These are phyloP conservation scores for Boletus huronensis DNA, from an alignment of 768 basidiomycete species.

Conservation along the genomic window DNA sequence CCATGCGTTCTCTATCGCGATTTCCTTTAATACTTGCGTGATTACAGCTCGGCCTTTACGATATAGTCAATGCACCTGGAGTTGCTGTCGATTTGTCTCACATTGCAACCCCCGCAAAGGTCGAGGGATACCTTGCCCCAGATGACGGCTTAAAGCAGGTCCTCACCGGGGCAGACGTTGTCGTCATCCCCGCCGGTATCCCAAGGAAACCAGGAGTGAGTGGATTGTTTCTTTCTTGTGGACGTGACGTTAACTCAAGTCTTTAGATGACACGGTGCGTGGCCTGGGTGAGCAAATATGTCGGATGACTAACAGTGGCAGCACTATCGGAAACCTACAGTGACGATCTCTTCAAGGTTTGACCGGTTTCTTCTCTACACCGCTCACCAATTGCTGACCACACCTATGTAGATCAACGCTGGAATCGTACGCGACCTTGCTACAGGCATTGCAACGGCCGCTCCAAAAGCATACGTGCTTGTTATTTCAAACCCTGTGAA, in stretches of 20 bases:
- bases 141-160: slow-evolving; percentile 81
- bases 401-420: slow-evolving; percentile 77
- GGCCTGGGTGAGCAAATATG: neutral
- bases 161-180: slow-evolving; percentile 81
- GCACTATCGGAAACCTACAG: slow-evolving; percentile 37
- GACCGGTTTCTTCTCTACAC: slow-evolving; percentile 7
- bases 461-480: slow-evolving; percentile 88
- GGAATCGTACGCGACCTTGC: slow-evolving; percentile 95
- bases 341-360: slow-evolving; percentile 93
- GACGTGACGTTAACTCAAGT: neutral
- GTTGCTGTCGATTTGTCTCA: slow-evolving; percentile 95
- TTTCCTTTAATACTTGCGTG: neutral
- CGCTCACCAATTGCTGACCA: neutral
- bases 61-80: slow-evolving; percentile 98
- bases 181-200: slow-evolving; percentile 95
- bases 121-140: slow-evolving; percentile 74
- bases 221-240: slow-evolving; percentile 12
- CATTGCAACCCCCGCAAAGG: slow-evolving; percentile 84
- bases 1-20: neutral
- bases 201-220: slow-evolving; percentile 92
- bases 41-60: slow-evolving; percentile 83
- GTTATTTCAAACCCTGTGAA: slow-evolving; percentile 99
- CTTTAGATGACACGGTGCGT: slow-evolving; percentile 51
- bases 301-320: slow-evolving; percentile 8
- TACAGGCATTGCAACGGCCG: slow-evolving; percentile 75